Base-by-base conservation (phyloP, 2,329 filamentous ascomycete species). In the Simplicillium aogashimaense region DNA sequence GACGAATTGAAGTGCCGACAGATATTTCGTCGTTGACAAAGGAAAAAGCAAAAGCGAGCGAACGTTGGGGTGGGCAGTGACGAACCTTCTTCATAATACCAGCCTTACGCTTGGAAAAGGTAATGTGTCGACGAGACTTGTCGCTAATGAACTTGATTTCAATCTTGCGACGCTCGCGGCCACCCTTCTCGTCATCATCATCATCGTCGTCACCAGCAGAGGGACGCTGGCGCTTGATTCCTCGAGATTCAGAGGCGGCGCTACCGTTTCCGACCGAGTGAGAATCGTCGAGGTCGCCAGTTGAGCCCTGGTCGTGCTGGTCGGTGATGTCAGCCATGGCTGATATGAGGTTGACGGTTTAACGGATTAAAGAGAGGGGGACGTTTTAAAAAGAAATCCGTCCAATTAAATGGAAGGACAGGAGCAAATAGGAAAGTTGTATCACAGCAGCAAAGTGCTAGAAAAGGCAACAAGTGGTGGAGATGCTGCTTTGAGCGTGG, bases 81-180 rank as follows among this genome's bases (percentile, higher is more conserved):
- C 81, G 53, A 63, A 95, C 92, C 88, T 97, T 97, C 77, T 98
- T 97, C 92, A 98, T 97, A 66, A 98, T 97, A 55, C 92, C 92
- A 42, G 92, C 92, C 74, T 98, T 98, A 64, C 92, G 87, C 81
- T 98, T 98, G 53, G 90, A 97, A 66, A 98, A 97, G 57, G 92
- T 97, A 63, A 97, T 98, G 72, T 98, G 92, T 48, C 92, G 85
- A 69, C 92, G 88, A 69, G 90, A 97, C 74, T 98, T 98, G 70
- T 98, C 92, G 67, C 89, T 90, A 66, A 98, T 98, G 71, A 98
- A 98, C 77, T 98, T 98, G 72, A 98, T 98, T 69, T 98, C 92
- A 57, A 98, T 98, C 83, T 98, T 98, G 70, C 92, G 82, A 61
- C 92, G 83, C 77, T 97, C 92, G 66, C 92, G 89, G 59, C 88